phyloP scores from a whole-genome alignment of 495 filamentous ascomycete genomes.

The Penicillium flavigenum region DNA sequence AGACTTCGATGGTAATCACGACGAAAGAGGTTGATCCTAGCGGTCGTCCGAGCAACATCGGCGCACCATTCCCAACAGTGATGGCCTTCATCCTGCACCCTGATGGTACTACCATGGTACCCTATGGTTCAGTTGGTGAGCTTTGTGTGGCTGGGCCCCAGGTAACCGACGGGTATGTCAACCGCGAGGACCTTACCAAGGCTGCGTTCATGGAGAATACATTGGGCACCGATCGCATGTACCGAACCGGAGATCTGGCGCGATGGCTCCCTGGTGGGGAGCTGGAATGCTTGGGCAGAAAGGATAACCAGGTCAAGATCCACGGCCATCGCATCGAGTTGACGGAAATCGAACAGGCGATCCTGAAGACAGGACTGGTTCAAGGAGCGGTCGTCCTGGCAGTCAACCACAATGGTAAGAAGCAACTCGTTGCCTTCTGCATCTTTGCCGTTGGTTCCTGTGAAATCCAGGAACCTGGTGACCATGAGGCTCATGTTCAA shows the following conservation, averaged over 20 bases:
- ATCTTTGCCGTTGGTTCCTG: constrained; percentile 1
- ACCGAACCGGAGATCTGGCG: constrained; percentile 41
- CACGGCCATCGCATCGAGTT: constrained; percentile 44
- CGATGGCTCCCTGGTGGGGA: constrained; percentile 32
- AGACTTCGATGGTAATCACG: constrained; percentile 26
- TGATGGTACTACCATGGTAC: constrained; percentile 33
- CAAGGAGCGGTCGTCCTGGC: constrained; percentile 14
- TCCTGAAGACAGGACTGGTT: constrained; percentile 10
- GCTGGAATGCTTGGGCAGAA: constrained; percentile 43
- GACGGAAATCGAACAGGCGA: constrained; percentile 38
- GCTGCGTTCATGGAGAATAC: constrained; percentile 27
- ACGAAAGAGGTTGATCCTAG: constrained; percentile 15
- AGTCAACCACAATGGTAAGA: constrained; percentile 12
- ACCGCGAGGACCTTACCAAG: constrained; percentile 26
- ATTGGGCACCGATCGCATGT: constrained; percentile 23
- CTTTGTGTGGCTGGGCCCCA: constrained; percentile 46
- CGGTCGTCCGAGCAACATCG: constrained; percentile 27
- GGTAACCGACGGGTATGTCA: constrained; percentile 40
- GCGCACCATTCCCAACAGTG: constrained; percentile 17
- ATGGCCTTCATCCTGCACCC: constrained; percentile 26
- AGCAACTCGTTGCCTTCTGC: constrained; percentile 17
- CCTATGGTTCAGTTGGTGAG: constrained; percentile 48
- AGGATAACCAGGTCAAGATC: constrained; percentile 50
- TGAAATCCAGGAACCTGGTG: constrained; percentile 1
- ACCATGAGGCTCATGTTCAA: neutral